phyloP scores from a whole-genome alignment of 106 monocot genomes.

The Dendrobium officinale region DNA sequence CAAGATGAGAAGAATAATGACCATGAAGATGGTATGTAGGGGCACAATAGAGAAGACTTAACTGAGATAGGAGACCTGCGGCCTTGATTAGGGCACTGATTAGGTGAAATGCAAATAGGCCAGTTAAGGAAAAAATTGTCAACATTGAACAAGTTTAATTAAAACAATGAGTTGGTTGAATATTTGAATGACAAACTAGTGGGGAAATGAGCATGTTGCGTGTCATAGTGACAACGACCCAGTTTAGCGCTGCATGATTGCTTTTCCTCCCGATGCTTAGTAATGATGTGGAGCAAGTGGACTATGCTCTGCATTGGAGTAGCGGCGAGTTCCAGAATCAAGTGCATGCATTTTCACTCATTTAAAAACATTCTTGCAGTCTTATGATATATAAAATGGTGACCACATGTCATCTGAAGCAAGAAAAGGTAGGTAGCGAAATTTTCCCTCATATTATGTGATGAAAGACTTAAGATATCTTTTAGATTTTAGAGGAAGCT shows the following conservation, averaged over 20 bases:
- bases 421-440: background rate
- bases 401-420: background rate
- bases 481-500: background rate
- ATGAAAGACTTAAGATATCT: background rate
- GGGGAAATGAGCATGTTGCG: background rate
- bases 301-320: background rate
- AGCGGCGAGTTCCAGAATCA: background rate
- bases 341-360: background rate
- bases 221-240: background rate
- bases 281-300: background rate
- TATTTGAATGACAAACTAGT: background rate
- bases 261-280: background rate
- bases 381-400: background rate
- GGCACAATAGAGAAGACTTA: too few species aligned
- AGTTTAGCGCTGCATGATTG: background rate
- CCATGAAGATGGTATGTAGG: too few species aligned
- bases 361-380: background rate
- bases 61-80: too few species aligned
- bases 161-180: background rate
- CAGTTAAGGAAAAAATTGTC: background rate
- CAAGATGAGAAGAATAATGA: too few species aligned
- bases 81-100: background rate
- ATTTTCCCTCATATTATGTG: background rate
- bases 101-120: background rate
- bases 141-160: background rate